A percentile compares a stretch with the other conserved stretches of the same genome.
Evolutionary conservation across 306 rosid genomes (phyloP).

Genomic region (Pueraria montana): DNA sequence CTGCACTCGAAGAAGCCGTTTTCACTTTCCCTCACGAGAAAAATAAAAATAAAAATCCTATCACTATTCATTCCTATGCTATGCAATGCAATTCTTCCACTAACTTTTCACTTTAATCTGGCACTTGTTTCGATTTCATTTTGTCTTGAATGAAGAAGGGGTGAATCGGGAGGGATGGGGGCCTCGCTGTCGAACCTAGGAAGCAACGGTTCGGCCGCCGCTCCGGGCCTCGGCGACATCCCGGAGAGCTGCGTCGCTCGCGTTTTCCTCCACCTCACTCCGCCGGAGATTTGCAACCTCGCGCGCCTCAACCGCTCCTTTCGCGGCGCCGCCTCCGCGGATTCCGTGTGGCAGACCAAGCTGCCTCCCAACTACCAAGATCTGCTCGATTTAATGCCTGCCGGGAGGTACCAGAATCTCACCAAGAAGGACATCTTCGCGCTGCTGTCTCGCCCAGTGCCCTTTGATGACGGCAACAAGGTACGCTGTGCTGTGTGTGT

Average conservation of each 20-base stretch:
- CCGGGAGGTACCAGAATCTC: conserved; percentile 62
- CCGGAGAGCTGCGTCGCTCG: conserved; percentile 95
- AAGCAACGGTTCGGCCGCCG: conserved; percentile 62
- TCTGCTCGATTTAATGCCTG: conserved; percentile 73
- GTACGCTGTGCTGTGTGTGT: conserved; percentile 38
- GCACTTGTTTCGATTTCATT: too few relatives aligned
- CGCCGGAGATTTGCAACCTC: conserved; percentile 92
- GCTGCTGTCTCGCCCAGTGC: conserved; percentile 72
- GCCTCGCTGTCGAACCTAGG: conserved; percentile 81
- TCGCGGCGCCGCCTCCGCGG: conserved; percentile 93
- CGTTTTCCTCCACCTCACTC: conserved; percentile 79
- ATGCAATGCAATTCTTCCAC: too few relatives aligned
- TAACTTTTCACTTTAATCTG: too few relatives aligned
- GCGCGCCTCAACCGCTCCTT: conserved; percentile 87
- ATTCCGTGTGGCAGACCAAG: conserved; percentile 84
- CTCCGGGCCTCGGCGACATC: conserved; percentile 93
- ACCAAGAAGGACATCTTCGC: conserved; percentile 84
- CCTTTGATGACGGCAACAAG: conserved; percentile 78
- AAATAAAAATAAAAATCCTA: too few relatives aligned
- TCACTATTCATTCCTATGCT: too few relatives aligned
- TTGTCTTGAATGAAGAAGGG: not conserved
- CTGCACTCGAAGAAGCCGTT: too few relatives aligned
- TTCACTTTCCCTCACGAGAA: too few relatives aligned
- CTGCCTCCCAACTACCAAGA: conserved; percentile 79
- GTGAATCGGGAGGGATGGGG: conserved; percentile 62